Base-by-base conservation (phyloP, 2,329 filamentous ascomycete species). In the Penicillium sclerotiorum region DNA sequence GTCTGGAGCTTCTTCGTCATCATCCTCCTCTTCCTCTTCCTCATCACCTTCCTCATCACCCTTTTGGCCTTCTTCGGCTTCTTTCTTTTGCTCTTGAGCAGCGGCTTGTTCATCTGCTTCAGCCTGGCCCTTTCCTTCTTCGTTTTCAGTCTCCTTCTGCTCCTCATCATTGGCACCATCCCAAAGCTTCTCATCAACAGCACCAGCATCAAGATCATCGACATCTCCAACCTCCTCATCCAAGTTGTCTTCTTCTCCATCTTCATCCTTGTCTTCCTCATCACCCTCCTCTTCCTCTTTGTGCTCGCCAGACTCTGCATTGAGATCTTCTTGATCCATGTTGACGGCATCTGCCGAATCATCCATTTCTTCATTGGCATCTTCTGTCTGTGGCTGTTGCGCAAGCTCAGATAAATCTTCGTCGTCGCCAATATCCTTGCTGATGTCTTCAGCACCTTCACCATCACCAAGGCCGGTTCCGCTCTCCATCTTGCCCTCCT, bases 141-240 rank as follows among this genome's bases (percentile, higher is more conserved):
- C 88, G 59, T 94, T 94, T 40, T 93, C 88, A 1, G 88, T 85
- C 40, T 92, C 85, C 50, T 77, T 77, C 49, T 77, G 72, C 37
- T 92, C 81, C 40, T 87, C 80, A 36, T 90, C 86, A 30, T 75
- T 74, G 38, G 86, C 85, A 32, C 91, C 92, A 71, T 99, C 92
- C 94, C 94, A 99, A 82, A 97, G 91, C 78, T 97, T 99, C 75
- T 99, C 95, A 67, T 99, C 95, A 1, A 97, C 88, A 17, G 93
- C 89, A 13, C 85, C 88, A 11, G 90, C 87, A 60, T 96, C 93
- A 35, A 96, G 78, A 62, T 95, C 90, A 73, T 96, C 90, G 9
- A 97, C 91, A 62, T 91, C 88, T 1, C 92, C 94, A 5, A 88
- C 83, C 71, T 97, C 90, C 62, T 96, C 92, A 57, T 96, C 91